Evolutionary conservation across 2,329 filamentous ascomycete species (phyloP).

Genomic region (Ceratocystis cacaofunesta): DNA sequence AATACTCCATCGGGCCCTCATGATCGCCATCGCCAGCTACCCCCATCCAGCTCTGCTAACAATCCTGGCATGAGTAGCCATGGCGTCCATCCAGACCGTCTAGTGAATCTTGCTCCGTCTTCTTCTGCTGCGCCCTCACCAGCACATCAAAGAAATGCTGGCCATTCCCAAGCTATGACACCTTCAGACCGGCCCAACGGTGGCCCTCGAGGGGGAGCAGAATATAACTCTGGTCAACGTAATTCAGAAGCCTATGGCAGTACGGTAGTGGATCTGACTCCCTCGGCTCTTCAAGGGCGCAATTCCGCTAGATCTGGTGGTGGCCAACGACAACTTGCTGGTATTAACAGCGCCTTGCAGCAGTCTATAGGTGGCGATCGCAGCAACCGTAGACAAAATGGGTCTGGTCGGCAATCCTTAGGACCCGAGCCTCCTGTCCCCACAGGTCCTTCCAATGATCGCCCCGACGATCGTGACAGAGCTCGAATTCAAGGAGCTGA

Average conservation of each 20-base stretch:
- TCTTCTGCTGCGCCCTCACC: not conserved
- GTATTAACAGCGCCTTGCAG: constrained; percentile 44
- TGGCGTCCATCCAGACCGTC: constrained; percentile 14
- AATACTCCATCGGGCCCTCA: constrained; percentile 1
- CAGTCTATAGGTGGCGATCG: constrained; percentile 28
- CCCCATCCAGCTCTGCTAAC: not conserved
- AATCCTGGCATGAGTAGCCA: not conserved
- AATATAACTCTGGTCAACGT: not conserved
- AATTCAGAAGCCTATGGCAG: constrained; percentile 5
- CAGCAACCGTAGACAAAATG: constrained; percentile 5
- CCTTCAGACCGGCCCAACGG: not conserved
- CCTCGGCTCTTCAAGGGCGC: not conserved
- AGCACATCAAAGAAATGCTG: not conserved
- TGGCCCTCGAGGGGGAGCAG: not conserved
- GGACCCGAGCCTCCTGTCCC: constrained; percentile 11
- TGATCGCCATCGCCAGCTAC: constrained; percentile 13
- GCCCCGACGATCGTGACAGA: constrained; percentile 24
- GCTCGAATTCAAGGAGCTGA: constrained; percentile 23
- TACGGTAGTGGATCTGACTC: constrained; percentile 1
- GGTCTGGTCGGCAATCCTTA: not conserved
- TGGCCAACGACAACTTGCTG: constrained; percentile 37
- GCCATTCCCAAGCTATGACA: not conserved
- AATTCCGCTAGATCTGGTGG: not conserved
- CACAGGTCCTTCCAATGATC: not conserved
- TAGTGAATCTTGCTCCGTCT: constrained; percentile 2